Base-by-base conservation (phyloP, 805 yeast genomes). In the Schwanniomyces vanrijiae region DNA sequence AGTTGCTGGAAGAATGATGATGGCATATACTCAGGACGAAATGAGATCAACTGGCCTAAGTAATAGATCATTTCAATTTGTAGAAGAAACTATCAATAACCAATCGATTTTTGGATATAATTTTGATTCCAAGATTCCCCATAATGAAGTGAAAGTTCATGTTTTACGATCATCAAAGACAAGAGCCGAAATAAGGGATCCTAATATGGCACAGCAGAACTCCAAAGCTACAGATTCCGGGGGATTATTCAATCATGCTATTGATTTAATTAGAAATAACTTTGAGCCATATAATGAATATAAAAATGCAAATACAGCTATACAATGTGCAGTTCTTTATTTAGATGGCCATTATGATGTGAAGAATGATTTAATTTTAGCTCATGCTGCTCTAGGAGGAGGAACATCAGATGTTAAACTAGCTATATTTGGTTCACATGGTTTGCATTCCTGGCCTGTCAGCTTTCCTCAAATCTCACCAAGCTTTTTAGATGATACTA, bases 371-470 rank as follows among this genome's bases (percentile, higher is more conserved):
- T 66, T 87, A 52, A 83, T 94, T 41, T 64, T 82, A 31, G 89
- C 90, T 2, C 98, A 94, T 68, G 97, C 97, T 2, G 98, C 98
- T 0, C 69, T 92, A 14, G 98, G 98, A 40, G 98, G 98, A 24
- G 94, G 94, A 10, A 76, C 77, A 21, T 84, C 77, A 37, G 71
- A 81, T 37, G 71, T 89, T 37, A 83, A 83, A 52, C 67, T 94
- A 45, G 98, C 96, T 1, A 90, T 94, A 8, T 92, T 91, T 66
- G 99, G 99, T 5, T 84, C 96, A 5, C 98, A 94, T 60, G 94
- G 96, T 0, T 55, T 90, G 10, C 91, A 88, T 62, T 81, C 96
- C 1, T 94, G 96, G 95, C 98, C 99, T n/a, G 65, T 78, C n/a
- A 79, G 78, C 47, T 73, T 90, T 50, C 94, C 90, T 48, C 84